Percentiles rank a stretch among this genome's conserved stretches.
Evolutionary conservation across 1,284 basidiomycete species (phyloP).

Genomic region (Ganoderma sinense): DNA sequence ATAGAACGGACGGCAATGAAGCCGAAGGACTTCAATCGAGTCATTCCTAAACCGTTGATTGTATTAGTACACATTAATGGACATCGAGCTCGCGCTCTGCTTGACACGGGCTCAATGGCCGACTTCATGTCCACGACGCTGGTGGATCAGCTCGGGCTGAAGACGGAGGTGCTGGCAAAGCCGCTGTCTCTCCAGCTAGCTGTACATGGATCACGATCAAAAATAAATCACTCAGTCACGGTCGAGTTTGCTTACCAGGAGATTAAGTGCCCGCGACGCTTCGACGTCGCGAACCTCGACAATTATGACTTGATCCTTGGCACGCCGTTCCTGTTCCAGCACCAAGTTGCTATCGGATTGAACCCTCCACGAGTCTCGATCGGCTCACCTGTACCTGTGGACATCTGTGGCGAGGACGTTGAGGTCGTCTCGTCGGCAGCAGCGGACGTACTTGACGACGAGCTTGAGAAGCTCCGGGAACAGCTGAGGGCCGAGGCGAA

Average conservation of each 20-base stretch:
- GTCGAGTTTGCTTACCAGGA: constrained; percentile 38
- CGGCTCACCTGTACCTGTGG: constrained; percentile 14
- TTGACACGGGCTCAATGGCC: constrained; percentile 19
- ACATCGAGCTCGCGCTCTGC: constrained; percentile 2
- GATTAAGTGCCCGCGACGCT: constrained; percentile 33
- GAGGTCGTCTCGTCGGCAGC: constrained; percentile 19
- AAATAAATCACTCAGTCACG: constrained; percentile 1
- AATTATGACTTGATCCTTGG: constrained; percentile 12
- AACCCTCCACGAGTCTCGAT: background rate
- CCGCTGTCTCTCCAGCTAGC: constrained; percentile 16
- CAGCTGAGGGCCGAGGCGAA: background rate
- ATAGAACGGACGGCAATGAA: constrained; percentile 37
- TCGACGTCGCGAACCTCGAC: constrained; percentile 35
- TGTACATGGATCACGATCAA: constrained; percentile 12
- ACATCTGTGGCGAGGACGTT: constrained; percentile 17
- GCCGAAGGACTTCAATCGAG: constrained; percentile 29
- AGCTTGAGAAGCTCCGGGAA: background rate
- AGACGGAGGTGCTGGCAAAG: background rate
- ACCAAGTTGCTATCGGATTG: background rate
- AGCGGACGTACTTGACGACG: constrained; percentile 29
- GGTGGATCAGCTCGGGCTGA: constrained; percentile 10
- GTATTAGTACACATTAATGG: constrained; percentile 6
- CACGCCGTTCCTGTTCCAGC: constrained; percentile 7
- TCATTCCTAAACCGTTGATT: constrained; percentile 15
- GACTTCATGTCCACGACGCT: constrained; percentile 23